Base-by-base conservation (phyloP, 2,329 filamentous ascomycete genomes). In the Exophiala mesophila region DNA sequence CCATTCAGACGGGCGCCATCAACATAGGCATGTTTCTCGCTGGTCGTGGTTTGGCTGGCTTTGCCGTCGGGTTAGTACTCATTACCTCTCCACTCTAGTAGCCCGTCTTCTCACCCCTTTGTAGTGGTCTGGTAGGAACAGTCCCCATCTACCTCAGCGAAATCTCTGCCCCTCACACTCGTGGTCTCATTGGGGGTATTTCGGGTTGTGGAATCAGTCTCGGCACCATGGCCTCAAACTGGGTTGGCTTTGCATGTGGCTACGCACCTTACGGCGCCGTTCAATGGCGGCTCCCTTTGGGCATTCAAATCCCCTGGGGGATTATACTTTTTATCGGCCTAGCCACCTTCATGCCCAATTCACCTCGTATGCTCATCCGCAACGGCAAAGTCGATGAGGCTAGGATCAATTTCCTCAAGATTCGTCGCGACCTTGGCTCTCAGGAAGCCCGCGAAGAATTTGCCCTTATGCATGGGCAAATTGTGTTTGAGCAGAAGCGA, bases 121-220 rank as follows among this genome's bases (percentile, higher is more conserved):
- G n/a, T 18, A 34, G 32, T 26, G 28, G 31, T 19, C 31, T 53
- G 55, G 55, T 58, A 42, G 41, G 36, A 46, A 54, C 52, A 1
- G 56, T 46, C 44, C 52, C 52, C 19, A 53, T 54, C 34, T 54
- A 54, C 20, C 35, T 54, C 13, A 48, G 43, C 16, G 52, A 54
- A 30, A 54, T 73, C 56, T 71, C 71, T 36, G 43, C 66, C 67
- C 52, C 82, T 81, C 48, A 78, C 74, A 64, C 85, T 52, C 79
- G 85, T 57, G 85, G 85, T 59, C 81, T 84, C 40, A 76, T 89
- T 39, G 85, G 89, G 12, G 79, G 83, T 2, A 83, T 83, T 5
- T 89, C 89, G 69, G 85, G 89, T 59, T 89, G 88, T 71, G 86
- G 80, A 62, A 82, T 89, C 62, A 88, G 85, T 45, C 74, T 89